phyloP scores from a whole-genome alignment of 495 filamentous ascomycete genomes.

The Daldinia childiae region DNA sequence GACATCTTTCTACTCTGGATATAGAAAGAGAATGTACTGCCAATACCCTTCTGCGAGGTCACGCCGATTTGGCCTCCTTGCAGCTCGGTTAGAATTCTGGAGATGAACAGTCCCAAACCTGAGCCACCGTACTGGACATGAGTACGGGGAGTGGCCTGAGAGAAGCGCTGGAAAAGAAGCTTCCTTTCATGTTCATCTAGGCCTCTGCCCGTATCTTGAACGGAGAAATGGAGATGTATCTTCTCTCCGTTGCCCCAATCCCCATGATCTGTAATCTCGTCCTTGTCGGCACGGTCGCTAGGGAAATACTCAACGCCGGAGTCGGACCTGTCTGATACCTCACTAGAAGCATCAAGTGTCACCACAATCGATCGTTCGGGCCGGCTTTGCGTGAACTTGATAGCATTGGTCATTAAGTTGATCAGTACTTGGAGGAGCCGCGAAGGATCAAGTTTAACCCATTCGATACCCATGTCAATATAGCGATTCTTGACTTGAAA shows the following conservation, averaged over 20 bases:
- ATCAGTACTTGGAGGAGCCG: constrained; percentile 81
- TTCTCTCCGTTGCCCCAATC: constrained; percentile 78
- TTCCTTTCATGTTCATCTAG: constrained; percentile 77
- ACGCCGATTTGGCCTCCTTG: constrained; percentile 89
- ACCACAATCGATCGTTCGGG: constrained; percentile 71
- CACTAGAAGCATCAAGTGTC: constrained; percentile 71
- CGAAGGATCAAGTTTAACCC: constrained; percentile 81
- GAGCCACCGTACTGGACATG: constrained; percentile 85
- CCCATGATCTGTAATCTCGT: constrained; percentile 60
- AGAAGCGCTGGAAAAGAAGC: constrained; percentile 81
- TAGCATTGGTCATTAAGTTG: constrained; percentile 81
- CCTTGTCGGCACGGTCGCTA: constrained; percentile 58
- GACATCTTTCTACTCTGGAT: constrained; percentile 56
- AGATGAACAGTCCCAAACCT: constrained; percentile 85
- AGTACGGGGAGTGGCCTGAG: constrained; percentile 77
- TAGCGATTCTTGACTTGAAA: constrained; percentile 75
- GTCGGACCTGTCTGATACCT: constrained; percentile 57
- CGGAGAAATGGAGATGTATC: constrained; percentile 76
- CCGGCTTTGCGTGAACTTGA: constrained; percentile 77
- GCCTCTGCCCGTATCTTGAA: constrained; percentile 82
- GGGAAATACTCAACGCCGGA: constrained; percentile 63
- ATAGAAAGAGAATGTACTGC: constrained; percentile 89
- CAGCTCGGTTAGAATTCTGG: constrained; percentile 76
- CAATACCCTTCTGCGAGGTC: constrained; percentile 71
- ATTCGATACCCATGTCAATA: constrained; percentile 69